Evolutionary conservation across 108 stramenopile genomes (phyloP).

Genomic region (Mediolabrus comicus): DNA sequence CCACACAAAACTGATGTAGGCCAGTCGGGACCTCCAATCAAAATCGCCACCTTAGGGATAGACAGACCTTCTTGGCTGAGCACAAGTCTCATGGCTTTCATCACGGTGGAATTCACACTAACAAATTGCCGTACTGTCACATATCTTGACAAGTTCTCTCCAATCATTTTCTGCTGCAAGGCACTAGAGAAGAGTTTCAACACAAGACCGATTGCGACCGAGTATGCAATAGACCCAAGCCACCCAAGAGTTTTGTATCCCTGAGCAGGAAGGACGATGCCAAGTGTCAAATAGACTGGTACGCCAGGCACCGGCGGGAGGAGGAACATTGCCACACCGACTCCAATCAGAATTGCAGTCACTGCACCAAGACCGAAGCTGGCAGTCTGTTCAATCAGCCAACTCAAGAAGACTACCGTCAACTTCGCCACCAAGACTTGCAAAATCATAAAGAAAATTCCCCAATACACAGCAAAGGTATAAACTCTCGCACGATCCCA

Average conservation of each 20-base stretch:
- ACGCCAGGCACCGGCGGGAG: constrained; percentile 66
- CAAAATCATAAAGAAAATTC: constrained; percentile 45
- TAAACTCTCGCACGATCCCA: constrained; percentile 50
- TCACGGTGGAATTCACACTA: constrained; percentile 51
- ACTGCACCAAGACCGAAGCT: constrained; percentile 28
- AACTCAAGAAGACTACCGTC: constrained; percentile 50
- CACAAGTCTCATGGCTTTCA: constrained; percentile 51
- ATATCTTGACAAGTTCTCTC: constrained; percentile 41
- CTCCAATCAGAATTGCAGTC: constrained; percentile 40
- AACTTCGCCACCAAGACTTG: constrained; percentile 49
- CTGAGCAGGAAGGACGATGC: constrained; percentile 46
- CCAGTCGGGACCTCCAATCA: constrained; percentile 49
- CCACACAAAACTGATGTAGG: constrained; percentile 66
- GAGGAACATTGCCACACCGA: constrained; percentile 53
- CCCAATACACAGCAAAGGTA: constrained; percentile 50
- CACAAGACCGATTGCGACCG: constrained; percentile 28
- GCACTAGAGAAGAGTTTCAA: constrained; percentile 57
- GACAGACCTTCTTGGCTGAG: constrained; percentile 46
- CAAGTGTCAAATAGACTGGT: constrained; percentile 59
- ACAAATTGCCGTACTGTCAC: constrained; percentile 51
- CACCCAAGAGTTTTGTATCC: constrained; percentile 42
- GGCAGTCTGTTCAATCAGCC: constrained; percentile 37
- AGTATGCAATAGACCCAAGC: constrained; percentile 46
- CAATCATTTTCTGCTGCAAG: constrained; percentile 63
- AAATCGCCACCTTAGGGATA: constrained; percentile 53